Base-by-base conservation (phyloP, 805 yeast genomes). In the Schizosaccharomyces cryophilus region DNA sequence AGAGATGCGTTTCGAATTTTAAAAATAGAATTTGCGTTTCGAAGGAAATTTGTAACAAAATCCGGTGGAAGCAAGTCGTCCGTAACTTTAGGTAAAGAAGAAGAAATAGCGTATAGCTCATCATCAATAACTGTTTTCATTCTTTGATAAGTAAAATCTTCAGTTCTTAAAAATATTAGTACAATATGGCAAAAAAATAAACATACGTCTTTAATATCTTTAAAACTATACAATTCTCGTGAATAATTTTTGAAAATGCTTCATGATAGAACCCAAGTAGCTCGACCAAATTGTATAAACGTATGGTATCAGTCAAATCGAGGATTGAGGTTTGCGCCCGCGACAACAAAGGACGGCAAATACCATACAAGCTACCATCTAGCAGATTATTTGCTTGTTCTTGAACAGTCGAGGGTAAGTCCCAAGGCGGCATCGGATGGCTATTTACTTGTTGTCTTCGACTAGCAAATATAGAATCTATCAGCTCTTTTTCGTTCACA, bases 401-500 rank as follows among this genome's bases (percentile, higher is more conserved):
- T 38, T 56, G 45, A 13, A 56, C 21, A 56, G 21, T 15, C 7
- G 7, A 6, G 11, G 38, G 42, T 15, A 11, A 13, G 17, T 56
- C 47, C 60, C 42, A 56, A 19, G 29, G 29, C 17, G 60, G 15
- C 24, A 26, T 11, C 26, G 30, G 29, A 3, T 24, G 17, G 9
- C 19, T 19, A 3, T 31, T 11, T 29, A 38, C 35, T 35, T 56
- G 30, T 15, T 35, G 30, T 26, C 29, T 24, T 47, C 72, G 71
- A 56, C 73, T 71, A 58, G 77, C 76, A 61, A 90, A 82, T 60
- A 90, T 71, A 21, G 81, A 76, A 7, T 76, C 76, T 4, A 90
- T 76, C 38, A 83, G 75, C 67, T 93, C 98, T 51, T 81, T 77
- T 70, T 93, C 98, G 71, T 87, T 86, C 3, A 88, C 95, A 38